A percentile compares a stretch with the other conserved stretches of the same genome.
Evolutionary conservation across 345 rosid species (phyloP).

Genomic region (Dovyalis caffra): DNA sequence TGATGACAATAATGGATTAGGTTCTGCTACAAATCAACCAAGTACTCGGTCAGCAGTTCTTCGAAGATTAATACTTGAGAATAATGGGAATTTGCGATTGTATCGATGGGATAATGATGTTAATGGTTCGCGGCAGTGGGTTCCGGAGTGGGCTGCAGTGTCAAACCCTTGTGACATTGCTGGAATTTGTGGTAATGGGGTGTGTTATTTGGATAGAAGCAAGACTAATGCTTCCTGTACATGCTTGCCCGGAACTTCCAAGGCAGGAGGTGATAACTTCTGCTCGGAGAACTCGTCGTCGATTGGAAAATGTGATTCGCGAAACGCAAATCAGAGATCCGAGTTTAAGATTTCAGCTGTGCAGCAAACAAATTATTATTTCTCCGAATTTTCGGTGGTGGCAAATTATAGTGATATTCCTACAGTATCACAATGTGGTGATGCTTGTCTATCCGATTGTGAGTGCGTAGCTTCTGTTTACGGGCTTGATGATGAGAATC

Average conservation of each 20-base stretch:
- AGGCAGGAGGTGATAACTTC: conserved; percentile 26
- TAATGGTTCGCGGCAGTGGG: conserved; percentile 81
- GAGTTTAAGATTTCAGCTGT: conserved; percentile 51
- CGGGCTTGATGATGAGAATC: conserved; percentile 80
- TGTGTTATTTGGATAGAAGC: conserved; percentile 66
- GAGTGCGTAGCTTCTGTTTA: conserved; percentile 85
- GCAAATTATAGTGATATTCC: conserved; percentile 64
- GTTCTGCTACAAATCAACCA: conserved; percentile 35
- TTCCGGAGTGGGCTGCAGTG: conserved; percentile 86
- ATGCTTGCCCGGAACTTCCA: conserved; percentile 65
- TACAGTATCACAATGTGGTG: conserved; percentile 62
- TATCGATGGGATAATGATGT: conserved; percentile 82
- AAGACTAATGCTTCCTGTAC: conserved; percentile 76
- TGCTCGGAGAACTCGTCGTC: conserved; percentile 55
- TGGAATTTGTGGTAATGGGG: conserved; percentile 82
- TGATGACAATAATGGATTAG: conserved; percentile 45
- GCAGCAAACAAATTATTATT: conserved; percentile 78
- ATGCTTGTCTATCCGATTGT: conserved; percentile 69
- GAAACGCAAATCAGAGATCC: conserved; percentile 27
- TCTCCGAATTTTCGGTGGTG: conserved; percentile 56
- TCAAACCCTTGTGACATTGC: conserved; percentile 88
- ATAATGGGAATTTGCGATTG: conserved; percentile 70
- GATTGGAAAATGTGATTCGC: conserved; percentile 41
- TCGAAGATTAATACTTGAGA: conserved; percentile 66
- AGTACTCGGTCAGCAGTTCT: conserved; percentile 33